A percentile compares a stretch with the other conserved stretches of the same genome.
Evolutionary conservation across 768 basidiomycete genomes (phyloP).

Genomic region (Lactarius hengduanensis): DNA sequence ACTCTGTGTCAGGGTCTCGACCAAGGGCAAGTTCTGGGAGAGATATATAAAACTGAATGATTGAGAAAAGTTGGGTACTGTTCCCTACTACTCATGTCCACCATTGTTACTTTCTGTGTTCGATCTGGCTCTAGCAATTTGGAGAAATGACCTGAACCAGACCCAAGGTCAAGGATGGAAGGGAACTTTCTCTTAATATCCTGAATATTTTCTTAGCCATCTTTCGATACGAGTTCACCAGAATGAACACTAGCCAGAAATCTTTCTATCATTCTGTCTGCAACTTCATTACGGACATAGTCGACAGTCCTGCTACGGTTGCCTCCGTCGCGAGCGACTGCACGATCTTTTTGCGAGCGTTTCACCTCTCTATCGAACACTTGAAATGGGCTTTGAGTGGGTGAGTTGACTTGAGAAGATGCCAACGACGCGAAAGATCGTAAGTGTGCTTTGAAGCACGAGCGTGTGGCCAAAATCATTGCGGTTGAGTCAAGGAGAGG

Average conservation of each 20-base stretch:
- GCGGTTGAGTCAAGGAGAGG: background rate
- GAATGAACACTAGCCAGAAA: slow-evolving; percentile 58
- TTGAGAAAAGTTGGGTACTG: background rate
- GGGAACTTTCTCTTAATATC: slow-evolving; percentile 87
- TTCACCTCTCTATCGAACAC: slow-evolving; percentile 88
- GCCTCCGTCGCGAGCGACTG: slow-evolving; percentile 57
- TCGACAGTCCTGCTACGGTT: slow-evolving; percentile 75
- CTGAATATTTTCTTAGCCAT: slow-evolving; percentile 42
- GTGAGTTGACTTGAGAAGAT: slow-evolving; percentile 42
- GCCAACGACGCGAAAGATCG: slow-evolving; percentile 52
- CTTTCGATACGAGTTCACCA: slow-evolving; percentile 10
- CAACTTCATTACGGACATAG: slow-evolving; percentile 88
- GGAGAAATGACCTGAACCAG: slow-evolving; percentile 90
- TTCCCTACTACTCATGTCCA: slow-evolving; percentile 76
- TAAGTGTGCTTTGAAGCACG: background rate
- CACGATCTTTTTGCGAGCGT: slow-evolving; percentile 70
- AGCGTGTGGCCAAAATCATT: background rate
- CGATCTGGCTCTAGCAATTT: slow-evolving; percentile 71
- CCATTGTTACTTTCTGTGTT: slow-evolving; percentile 72
- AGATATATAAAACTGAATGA: slow-evolving; percentile 5
- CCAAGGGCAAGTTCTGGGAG: slow-evolving; percentile 63
- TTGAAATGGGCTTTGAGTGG: slow-evolving; percentile 63
- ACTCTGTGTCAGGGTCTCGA: slow-evolving; percentile 75
- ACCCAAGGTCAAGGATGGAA: slow-evolving; percentile 81
- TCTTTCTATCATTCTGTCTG: slow-evolving; percentile 87